Conservation (phyloP, 352 stramenopile genomes). For the Phytopythium sindhum region DNA sequence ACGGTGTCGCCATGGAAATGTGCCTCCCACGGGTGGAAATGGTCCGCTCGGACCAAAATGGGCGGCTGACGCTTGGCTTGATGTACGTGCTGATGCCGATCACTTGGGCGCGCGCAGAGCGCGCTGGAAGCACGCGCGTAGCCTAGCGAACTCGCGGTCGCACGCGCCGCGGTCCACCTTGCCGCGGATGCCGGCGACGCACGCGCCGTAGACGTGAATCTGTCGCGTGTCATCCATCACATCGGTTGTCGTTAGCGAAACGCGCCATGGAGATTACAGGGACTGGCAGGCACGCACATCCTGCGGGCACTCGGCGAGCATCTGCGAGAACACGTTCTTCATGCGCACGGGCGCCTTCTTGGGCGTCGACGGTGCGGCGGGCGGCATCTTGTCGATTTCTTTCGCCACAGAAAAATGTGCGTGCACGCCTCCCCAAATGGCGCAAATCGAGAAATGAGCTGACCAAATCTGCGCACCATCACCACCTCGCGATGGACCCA, state of each 20-base stretch:
- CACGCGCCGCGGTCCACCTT: constrained; percentile 48
- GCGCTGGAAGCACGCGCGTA: constrained; percentile 64
- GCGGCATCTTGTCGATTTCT: constrained; percentile 10
- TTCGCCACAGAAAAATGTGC: no score
- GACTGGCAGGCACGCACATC: constrained; percentile 33
- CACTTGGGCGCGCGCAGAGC: constrained; percentile 28
- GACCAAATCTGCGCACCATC: background rate
- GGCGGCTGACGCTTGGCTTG: background rate
- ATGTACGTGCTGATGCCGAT: background rate
- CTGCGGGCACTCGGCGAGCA: constrained; percentile 58
- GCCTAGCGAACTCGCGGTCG: constrained; percentile 71
- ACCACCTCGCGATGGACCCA: background rate
- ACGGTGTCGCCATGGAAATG: background rate
- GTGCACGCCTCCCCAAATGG: background rate
- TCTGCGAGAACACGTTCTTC: constrained; percentile 65
- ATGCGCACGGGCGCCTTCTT: constrained; percentile 49
- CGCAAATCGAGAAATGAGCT: background rate
- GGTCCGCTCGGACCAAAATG: background rate
- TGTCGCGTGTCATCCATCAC: constrained; percentile 14
- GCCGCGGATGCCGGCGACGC: constrained; percentile 60
- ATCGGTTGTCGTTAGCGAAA: background rate
- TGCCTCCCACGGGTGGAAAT: background rate
- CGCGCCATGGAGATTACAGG: no score
- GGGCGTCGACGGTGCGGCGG: constrained; percentile 11
- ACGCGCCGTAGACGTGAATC: constrained; percentile 81